Evolutionary conservation across 768 basidiomycete species (phyloP).

Genomic region (Psilocybe subaeruginosa): DNA sequence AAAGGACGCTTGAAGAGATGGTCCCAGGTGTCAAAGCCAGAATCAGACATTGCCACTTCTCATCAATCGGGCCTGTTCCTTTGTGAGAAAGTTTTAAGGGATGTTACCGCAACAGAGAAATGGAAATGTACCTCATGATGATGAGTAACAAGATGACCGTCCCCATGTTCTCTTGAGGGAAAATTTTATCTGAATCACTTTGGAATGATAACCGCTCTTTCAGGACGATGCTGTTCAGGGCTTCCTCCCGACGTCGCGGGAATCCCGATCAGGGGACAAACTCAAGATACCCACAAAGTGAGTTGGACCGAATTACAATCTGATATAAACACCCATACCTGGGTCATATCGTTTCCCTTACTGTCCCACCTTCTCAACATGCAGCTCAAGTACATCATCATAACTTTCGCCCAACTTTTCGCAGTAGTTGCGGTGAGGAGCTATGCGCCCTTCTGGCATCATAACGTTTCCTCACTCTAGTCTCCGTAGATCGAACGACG

Average conservation of each 20-base stretch:
- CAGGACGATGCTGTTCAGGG: neutral
- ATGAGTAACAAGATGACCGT: neutral
- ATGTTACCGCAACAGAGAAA: neutral
- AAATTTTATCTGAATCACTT: neutral
- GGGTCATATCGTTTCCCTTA: neutral
- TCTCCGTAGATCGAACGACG: neutral
- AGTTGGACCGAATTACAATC: no score
- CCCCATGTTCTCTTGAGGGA: neutral
- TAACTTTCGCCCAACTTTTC: neutral
- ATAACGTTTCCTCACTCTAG: neutral
- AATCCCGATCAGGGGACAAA: neutral
- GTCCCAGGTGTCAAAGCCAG: neutral
- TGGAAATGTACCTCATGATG: neutral
- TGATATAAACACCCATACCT: no score
- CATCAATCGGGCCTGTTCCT: neutral
- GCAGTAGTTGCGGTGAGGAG: neutral
- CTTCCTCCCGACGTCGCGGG: conserved; percentile 1
- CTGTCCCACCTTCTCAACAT: neutral
- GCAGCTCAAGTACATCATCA: neutral
- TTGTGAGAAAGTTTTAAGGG: neutral
- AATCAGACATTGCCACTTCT: neutral
- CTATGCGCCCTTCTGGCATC: neutral
- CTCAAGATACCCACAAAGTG: neutral
- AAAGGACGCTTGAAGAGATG: neutral
- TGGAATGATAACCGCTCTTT: neutral